Percentiles rank a stretch among this genome's conserved stretches.
Conservation (phyloP, 1,139 yeast genomes). For the Pichia sp. region DNA sequence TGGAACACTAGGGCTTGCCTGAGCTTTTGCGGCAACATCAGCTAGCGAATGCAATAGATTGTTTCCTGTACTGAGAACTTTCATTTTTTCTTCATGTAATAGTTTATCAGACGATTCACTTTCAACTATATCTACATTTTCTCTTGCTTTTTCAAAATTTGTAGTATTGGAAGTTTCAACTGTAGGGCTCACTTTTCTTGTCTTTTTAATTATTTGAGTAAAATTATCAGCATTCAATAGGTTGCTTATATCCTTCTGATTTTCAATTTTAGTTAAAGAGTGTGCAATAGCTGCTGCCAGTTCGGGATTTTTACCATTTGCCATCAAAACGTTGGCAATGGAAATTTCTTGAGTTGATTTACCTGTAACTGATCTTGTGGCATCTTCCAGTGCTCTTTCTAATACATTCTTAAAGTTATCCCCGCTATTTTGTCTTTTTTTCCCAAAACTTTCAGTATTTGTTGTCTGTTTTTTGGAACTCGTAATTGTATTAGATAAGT, state of each 20-base stretch:
- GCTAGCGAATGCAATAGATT: slow-evolving; percentile 14
- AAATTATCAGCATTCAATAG: not conserved
- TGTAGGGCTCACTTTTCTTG: not conserved
- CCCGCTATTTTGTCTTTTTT: too few relatives aligned
- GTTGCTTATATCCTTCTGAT: not conserved
- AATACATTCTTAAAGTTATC: slow-evolving; percentile 14
- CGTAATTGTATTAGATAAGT: not conserved
- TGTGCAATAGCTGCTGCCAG: slow-evolving; percentile 18
- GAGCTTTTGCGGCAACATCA: slow-evolving; percentile 15
- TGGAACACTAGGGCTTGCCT: slow-evolving; percentile 15
- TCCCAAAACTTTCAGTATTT: not conserved
- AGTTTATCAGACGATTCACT: not conserved
- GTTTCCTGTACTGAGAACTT: not conserved
- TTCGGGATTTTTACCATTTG: slow-evolving; percentile 42
- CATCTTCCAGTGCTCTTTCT: slow-evolving; percentile 41
- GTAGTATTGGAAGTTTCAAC: not conserved
- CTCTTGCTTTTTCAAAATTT: not conserved
- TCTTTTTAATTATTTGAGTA: too few relatives aligned
- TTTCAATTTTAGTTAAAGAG: not conserved
- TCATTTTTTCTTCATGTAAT: not conserved
- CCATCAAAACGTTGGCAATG: slow-evolving; percentile 39
- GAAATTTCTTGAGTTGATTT: slow-evolving; percentile 41
- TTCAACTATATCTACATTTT: not conserved
- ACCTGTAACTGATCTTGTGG: slow-evolving; percentile 47
- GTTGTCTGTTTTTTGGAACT: not conserved